Percentiles rank a stretch among this genome's conserved stretches.
phyloP scores from a whole-genome alignment of 495 filamentous ascomycete genomes.

The Stereocaulon alpinum region DNA sequence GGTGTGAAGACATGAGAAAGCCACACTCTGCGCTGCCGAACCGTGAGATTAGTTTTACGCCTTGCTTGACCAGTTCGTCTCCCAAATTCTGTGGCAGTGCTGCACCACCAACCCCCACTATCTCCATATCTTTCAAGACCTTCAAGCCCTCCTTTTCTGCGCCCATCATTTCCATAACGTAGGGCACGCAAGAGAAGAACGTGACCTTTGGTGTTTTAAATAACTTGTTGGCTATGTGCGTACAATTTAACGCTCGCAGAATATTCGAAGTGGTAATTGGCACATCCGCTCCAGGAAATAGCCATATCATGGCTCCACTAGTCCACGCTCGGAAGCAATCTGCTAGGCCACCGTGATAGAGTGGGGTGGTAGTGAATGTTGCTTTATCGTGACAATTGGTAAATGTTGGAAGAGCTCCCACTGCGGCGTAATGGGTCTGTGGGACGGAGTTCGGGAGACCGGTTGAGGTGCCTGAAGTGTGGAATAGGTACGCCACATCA shows the following conservation, averaged over 20 bases:
- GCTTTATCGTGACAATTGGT: constrained; percentile 23
- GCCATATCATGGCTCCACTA: constrained; percentile 40
- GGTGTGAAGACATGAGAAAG: constrained; percentile 42
- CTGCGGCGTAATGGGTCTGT: constrained; percentile 38
- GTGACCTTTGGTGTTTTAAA: constrained; percentile 24
- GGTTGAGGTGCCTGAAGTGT: constrained; percentile 44
- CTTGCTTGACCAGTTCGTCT: constrained; percentile 33
- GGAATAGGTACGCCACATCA: constrained; percentile 35
- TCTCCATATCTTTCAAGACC: constrained; percentile 35
- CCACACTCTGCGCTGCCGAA: constrained; percentile 52
- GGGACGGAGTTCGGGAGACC: constrained; percentile 45
- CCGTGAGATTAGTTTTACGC: constrained; percentile 42
- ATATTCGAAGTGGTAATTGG: constrained; percentile 43
- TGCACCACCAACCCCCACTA: constrained; percentile 51
- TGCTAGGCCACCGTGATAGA: constrained; percentile 51
- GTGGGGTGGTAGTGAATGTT: constrained; percentile 51
- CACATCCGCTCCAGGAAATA: constrained; percentile 39
- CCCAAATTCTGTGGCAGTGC: constrained; percentile 39
- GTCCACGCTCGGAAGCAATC: constrained; percentile 48
- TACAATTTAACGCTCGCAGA: constrained; percentile 27
- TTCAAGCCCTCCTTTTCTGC: constrained; percentile 28
- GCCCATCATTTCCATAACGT: constrained; percentile 41
- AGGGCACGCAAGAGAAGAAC: constrained; percentile 49
- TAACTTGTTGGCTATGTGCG: not conserved
- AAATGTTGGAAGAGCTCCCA: constrained; percentile 40